Percentiles rank a stretch among this genome's conserved stretches.
Conservation (phyloP, 306 rosid genomes). For the Cyclanthera cordifolia region DNA sequence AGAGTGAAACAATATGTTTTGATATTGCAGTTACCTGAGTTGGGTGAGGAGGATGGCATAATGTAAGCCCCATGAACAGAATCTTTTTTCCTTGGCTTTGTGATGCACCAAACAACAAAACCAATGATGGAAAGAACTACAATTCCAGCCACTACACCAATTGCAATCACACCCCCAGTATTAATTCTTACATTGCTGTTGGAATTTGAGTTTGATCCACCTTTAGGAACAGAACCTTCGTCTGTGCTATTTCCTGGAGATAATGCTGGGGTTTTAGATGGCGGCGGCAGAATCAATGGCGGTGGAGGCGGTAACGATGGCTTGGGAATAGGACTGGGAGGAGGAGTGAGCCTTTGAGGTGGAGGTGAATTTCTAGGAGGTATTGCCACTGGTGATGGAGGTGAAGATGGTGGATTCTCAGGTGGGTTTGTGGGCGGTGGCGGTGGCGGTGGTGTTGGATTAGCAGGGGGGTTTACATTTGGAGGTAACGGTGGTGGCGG, state of each 20-base stretch:
- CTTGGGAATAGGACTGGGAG: constrained; percentile 32
- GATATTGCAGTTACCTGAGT: constrained; percentile 46
- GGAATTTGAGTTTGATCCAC: constrained; percentile 24
- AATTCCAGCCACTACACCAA: constrained; percentile 35
- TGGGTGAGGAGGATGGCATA: constrained; percentile 53
- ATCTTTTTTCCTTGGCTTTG: constrained; percentile 37
- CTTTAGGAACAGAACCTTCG: constrained; percentile 15
- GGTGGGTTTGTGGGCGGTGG: constrained; percentile 1
- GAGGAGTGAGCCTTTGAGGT: constrained; percentile 25
- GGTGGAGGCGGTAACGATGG: constrained; percentile 30
- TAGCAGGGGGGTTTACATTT: constrained; percentile 27
- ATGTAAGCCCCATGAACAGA: constrained; percentile 42
- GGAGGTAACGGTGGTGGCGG: constrained; percentile 20
- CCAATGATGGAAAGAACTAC: constrained; percentile 47
- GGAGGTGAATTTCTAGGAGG: constrained; percentile 29
- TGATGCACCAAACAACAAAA: constrained; percentile 48
- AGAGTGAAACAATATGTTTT: neutral
- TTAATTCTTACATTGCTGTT: constrained; percentile 29
- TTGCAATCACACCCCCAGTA: constrained; percentile 39
- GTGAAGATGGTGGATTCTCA: constrained; percentile 7
- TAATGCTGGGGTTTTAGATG: constrained; percentile 1
- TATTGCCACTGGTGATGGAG: constrained; percentile 19
- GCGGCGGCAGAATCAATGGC: neutral
- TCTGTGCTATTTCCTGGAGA: constrained; percentile 14
- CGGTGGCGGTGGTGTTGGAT: constrained; percentile 12